Percentiles rank a stretch among this genome's conserved stretches.
These are phyloP conservation scores for Mucor sp. DNA, from an alignment of 371 early-diverging fungal species.

Conservation along the genomic window DNA sequence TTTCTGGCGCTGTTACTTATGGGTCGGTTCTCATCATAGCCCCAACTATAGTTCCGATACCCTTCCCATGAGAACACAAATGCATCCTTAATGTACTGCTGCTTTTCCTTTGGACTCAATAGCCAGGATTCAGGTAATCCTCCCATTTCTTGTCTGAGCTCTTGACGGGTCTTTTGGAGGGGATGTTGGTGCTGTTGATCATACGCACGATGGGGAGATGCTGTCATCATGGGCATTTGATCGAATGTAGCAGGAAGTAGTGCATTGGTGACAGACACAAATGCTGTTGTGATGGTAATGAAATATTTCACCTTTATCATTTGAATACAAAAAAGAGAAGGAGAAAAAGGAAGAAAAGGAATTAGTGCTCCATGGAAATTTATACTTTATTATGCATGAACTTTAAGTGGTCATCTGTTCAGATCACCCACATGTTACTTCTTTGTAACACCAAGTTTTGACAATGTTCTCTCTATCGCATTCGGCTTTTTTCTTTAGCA, in stretches of 20 bases:
- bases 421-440: no score
- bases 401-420: no score
- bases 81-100: slow-evolving; percentile 49
- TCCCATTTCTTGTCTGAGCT: slow-evolving; percentile 14
- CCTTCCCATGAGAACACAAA: slow-evolving; percentile 78
- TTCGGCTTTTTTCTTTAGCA: no score
- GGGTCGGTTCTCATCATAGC: slow-evolving; percentile 62
- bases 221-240: slow-evolving; percentile 6
- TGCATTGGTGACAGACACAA: background rate
- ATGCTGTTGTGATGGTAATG: background rate
- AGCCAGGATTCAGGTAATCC: slow-evolving; percentile 30
- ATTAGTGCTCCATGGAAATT: no score
- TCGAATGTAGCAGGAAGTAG: background rate
- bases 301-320: background rate
- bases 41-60: slow-evolving; percentile 66
- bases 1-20: slow-evolving; percentile 46
- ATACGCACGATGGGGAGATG: background rate
- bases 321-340: background rate
- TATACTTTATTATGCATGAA: no score
- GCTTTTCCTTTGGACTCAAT: slow-evolving; percentile 34
- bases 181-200: background rate
- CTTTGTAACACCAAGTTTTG: no score
- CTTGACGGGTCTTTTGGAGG: slow-evolving; percentile 9
- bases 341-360: no score
- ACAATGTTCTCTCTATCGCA: no score